Evolutionary conservation across 2,329 filamentous ascomycete genomes (phyloP).

Genomic region (Leptosphaerulina australis): DNA sequence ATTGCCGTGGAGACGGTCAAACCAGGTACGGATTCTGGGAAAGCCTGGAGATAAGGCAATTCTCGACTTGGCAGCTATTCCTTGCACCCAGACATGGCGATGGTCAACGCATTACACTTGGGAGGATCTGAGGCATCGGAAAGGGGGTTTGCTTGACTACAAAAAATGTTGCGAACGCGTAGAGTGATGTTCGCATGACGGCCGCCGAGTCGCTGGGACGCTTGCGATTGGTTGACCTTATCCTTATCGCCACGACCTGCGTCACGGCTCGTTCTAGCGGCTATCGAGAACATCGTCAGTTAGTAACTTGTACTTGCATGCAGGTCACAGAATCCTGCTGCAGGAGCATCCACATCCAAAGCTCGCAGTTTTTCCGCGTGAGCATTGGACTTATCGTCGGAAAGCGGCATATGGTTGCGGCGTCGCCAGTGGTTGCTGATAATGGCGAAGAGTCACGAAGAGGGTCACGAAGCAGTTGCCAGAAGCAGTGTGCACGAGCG

Average conservation of each 20-base stretch:
- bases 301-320: slow-evolving; percentile 18
- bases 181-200: slow-evolving; percentile 35
- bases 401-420: slow-evolving; percentile 8
- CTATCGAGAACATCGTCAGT: slow-evolving; percentile 13
- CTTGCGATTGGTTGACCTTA: slow-evolving; percentile 31
- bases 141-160: slow-evolving; percentile 35
- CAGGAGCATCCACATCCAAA: slow-evolving; percentile 8
- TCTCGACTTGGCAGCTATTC: slow-evolving; percentile 9
- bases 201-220: slow-evolving; percentile 26
- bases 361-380: slow-evolving; percentile 2
- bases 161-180: slow-evolving; percentile 30
- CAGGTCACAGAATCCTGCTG: slow-evolving; percentile 21
- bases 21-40: slow-evolving; percentile 13
- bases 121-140: slow-evolving; percentile 12
- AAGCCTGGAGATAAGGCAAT: slow-evolving; percentile 12
- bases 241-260: slow-evolving; percentile 35
- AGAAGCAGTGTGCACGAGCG: slow-evolving; percentile 10
- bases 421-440: slow-evolving; percentile 10
- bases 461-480: slow-evolving; percentile 11
- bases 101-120: slow-evolving; percentile 19
- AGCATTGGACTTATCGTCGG: slow-evolving; percentile 9
- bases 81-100: slow-evolving; percentile 12
- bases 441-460: slow-evolving; percentile 11
- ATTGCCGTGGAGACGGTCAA: slow-evolving; percentile 19
- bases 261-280: slow-evolving; percentile 24